Conservation (phyloP, 129 eudicot species). For the Ambrosia trifida region DNA sequence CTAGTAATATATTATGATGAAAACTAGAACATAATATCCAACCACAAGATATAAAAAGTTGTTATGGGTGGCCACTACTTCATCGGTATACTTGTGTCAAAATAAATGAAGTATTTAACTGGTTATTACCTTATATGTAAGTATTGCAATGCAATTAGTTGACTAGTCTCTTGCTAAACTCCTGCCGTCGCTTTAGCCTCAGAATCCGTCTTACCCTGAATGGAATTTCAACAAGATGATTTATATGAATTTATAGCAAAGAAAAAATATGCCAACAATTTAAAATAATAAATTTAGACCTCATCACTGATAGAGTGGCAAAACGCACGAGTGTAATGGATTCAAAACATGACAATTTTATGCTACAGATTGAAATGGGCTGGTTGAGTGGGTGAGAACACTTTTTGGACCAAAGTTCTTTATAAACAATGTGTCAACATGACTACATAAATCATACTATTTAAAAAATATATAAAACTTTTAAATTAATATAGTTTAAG, state of each 20-base stretch:
- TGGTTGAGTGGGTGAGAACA: neutral
- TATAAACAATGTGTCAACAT: neutral
- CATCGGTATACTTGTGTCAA: conserved; percentile 9
- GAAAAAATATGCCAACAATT: conserved; percentile 3
- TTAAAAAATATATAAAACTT: no score
- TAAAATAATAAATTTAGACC: neutral
- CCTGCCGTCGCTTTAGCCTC: conserved; percentile 79
- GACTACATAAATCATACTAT: no score
- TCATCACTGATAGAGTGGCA: neutral
- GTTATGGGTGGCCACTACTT: neutral
- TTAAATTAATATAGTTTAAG: no score
- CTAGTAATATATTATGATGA: conserved; percentile 2
- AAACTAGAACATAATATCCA: neutral
- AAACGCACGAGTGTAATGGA: neutral
- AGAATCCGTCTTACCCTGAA: conserved; percentile 72
- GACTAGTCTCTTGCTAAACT: conserved; percentile 39
- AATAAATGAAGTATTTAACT: conserved; percentile 6
- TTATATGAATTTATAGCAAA: neutral
- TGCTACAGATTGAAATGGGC: neutral
- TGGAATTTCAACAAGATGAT: conserved; percentile 10
- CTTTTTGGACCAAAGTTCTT: neutral
- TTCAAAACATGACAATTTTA: neutral
- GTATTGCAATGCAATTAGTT: conserved; percentile 18
- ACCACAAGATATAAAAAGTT: neutral
- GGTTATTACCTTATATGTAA: conserved; percentile 35